Evolutionary conservation across 495 filamentous ascomycete species (phyloP), one percentile per base, ranked within the genome.

Genomic region (Hyaloscypha hepaticicola): DNA sequence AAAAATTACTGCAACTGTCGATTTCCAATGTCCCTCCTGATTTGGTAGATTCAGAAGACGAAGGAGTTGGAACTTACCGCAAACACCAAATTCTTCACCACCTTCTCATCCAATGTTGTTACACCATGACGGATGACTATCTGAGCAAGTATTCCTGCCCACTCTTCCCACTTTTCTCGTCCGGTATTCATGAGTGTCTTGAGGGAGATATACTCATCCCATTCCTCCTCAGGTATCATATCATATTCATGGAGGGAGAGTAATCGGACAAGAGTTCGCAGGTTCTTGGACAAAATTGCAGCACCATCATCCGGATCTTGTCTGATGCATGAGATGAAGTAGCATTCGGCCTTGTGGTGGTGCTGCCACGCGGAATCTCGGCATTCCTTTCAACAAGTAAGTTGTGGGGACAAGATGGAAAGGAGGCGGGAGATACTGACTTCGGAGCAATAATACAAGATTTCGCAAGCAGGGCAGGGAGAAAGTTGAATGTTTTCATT

Each of bases 331-430:
- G 25, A 57, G 55, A 34, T 25, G 5, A 33, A 16, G 9, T 77
- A 66, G 70, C 88, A 91, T 77, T 90, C 87, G 56, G 77, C 68
- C 41, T 83, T 84, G 74, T 91, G 88, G 6, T 74, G 71, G 24
- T 77, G 74, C 58, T 80, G 83, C 88, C 87, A 91, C 45, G 87
- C 79, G 60, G 76, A 77, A 16, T 76, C 69, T 77, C 90, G 88
- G 69, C 88, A 91, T 2, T 72, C 69, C 88, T 90, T 6, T 19
- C 38, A 3, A 16, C 14, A 19, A 16, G 38, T 45, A 4, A 45
- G 38, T 16, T 45, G 38, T 16, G 16, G 1, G 4, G 0, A 45
- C 3, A 16, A 45, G 9, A 45, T 4, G 0, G 1, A 11, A 16
- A 45, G 16, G 9, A 12, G 31, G 12, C 31, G n/a, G n/a, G n/a